Conservation (phyloP, 768 basidiomycete species). For the Russula olivacea region DNA sequence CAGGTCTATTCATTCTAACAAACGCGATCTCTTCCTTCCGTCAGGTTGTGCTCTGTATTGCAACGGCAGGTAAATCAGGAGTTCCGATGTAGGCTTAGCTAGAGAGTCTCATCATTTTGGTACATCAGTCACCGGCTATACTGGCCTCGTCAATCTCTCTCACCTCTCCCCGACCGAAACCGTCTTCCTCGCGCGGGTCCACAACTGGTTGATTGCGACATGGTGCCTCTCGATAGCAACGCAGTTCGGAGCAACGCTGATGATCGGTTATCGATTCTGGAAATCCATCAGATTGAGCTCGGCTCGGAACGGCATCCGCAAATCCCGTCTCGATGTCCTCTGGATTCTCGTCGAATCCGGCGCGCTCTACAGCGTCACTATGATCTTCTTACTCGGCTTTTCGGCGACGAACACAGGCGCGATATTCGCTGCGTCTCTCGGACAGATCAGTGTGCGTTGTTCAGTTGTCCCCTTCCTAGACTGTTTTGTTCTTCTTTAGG, state of each 20-base stretch:
- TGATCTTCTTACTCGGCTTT: conserved; percentile 8
- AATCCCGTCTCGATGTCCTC: conserved; percentile 4
- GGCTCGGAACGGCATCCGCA: not conserved
- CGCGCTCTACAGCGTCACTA: conserved; percentile 14
- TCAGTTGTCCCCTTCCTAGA: no score
- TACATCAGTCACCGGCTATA: conserved; percentile 8
- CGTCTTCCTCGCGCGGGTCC: conserved; percentile 1
- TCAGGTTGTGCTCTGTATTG: conserved; percentile 1
- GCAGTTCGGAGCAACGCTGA: conserved; percentile 15
- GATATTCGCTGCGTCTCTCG: conserved; percentile 4
- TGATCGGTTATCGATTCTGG: conserved; percentile 17
- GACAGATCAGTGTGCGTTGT: conserved; percentile 17
- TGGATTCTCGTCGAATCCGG: conserved; percentile 22
- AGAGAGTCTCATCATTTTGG: not conserved
- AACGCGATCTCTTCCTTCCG: not conserved
- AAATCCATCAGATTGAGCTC: not conserved
- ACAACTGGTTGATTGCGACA: conserved; percentile 9
- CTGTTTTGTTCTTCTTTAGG: no score
- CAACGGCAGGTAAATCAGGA: not conserved
- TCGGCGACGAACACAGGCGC: conserved; percentile 2
- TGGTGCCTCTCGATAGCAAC: conserved; percentile 20
- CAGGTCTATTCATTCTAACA: not conserved
- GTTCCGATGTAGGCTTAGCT: no score
- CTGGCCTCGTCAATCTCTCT: not conserved
- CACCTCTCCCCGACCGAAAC: not conserved